Percentiles rank a stretch among this genome's conserved stretches.
Evolutionary conservation across 805 yeast genomes (phyloP).

Genomic region (Candida coleopterorum): DNA sequence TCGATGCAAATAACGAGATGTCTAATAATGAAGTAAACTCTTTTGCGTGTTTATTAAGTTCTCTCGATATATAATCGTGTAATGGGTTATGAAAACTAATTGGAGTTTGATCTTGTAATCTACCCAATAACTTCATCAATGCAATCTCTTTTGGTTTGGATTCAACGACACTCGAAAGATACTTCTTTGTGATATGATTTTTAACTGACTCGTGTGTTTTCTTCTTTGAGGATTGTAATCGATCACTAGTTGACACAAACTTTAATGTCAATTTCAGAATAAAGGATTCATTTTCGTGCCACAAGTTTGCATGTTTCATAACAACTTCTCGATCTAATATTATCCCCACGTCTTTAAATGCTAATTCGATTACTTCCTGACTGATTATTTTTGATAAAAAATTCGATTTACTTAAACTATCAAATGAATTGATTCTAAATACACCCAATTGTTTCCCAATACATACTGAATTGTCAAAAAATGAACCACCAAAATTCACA

Average conservation of each 20-base stretch:
- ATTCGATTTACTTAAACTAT: slow-evolving; percentile 47
- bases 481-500: slow-evolving; percentile 43
- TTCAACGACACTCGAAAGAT: slow-evolving; percentile 39
- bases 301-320: slow-evolving; percentile 37
- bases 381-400: slow-evolving; percentile 42
- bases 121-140: slow-evolving; percentile 46
- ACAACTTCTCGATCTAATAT: slow-evolving; percentile 30
- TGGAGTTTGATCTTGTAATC: slow-evolving; percentile 40
- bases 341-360: slow-evolving; percentile 41
- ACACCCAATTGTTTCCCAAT: slow-evolving; percentile 49
- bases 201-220: slow-evolving; percentile 28
- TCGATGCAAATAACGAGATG: slow-evolving; percentile 42
- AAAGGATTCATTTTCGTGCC: slow-evolving; percentile 44
- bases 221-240: slow-evolving; percentile 41
- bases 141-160: slow-evolving; percentile 36
- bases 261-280: slow-evolving; percentile 36
- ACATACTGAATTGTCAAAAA: slow-evolving; percentile 33
- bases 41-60: slow-evolving; percentile 33
- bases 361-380: slow-evolving; percentile 45
- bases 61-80: slow-evolving; percentile 46
- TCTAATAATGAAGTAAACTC: slow-evolving; percentile 40
- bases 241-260: slow-evolving; percentile 34
- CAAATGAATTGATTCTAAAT: slow-evolving; percentile 46
- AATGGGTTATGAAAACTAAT: slow-evolving; percentile 48
- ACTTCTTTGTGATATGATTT: slow-evolving; percentile 32